These are phyloP conservation scores for Candida quercuum DNA, from an alignment of 805 yeast species.

Conservation along the genomic window DNA sequence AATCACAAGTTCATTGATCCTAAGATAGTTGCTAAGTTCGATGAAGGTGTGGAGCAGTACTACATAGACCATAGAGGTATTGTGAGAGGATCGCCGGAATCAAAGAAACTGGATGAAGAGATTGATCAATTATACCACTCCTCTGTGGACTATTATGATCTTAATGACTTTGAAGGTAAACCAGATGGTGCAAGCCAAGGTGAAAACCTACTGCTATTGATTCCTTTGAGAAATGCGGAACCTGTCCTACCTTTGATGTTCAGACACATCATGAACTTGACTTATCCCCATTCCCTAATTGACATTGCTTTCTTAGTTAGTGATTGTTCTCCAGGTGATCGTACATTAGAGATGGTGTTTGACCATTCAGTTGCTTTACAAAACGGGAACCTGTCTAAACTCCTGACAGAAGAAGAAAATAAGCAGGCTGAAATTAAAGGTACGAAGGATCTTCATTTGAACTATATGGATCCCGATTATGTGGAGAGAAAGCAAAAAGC, in stretches of 20 bases:
- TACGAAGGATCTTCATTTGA: slow-evolving; percentile 55
- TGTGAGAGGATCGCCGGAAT: slow-evolving; percentile 24
- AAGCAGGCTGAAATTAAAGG: slow-evolving; percentile 38
- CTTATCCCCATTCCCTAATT: slow-evolving; percentile 74
- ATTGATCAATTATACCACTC: slow-evolving; percentile 36
- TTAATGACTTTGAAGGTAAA: slow-evolving; percentile 51
- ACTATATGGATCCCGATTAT: slow-evolving; percentile 66
- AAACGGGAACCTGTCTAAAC: slow-evolving; percentile 54
- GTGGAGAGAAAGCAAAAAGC: slow-evolving; percentile 51
- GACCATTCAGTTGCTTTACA: slow-evolving; percentile 66
- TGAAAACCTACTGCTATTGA: slow-evolving; percentile 62
- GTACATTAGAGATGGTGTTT: slow-evolving; percentile 58
- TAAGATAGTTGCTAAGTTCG: slow-evolving; percentile 28
- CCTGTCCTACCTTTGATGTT: slow-evolving; percentile 76
- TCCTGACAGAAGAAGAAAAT: slow-evolving; percentile 38
- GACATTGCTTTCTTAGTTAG: slow-evolving; percentile 79
- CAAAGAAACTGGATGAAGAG: slow-evolving; percentile 21
- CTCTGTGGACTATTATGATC: slow-evolving; percentile 56
- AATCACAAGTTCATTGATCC: slow-evolving; percentile 31
- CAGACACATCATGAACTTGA: slow-evolving; percentile 78
- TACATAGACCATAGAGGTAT: slow-evolving; percentile 29
- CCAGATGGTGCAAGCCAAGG: slow-evolving; percentile 42
- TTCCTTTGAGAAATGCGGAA: slow-evolving; percentile 79
- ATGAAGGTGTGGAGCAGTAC: slow-evolving; percentile 33
- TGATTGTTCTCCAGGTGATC: slow-evolving; percentile 67